Evolutionary conservation across 768 basidiomycete species (phyloP).

Genomic region (Heimioporus sp.): DNA sequence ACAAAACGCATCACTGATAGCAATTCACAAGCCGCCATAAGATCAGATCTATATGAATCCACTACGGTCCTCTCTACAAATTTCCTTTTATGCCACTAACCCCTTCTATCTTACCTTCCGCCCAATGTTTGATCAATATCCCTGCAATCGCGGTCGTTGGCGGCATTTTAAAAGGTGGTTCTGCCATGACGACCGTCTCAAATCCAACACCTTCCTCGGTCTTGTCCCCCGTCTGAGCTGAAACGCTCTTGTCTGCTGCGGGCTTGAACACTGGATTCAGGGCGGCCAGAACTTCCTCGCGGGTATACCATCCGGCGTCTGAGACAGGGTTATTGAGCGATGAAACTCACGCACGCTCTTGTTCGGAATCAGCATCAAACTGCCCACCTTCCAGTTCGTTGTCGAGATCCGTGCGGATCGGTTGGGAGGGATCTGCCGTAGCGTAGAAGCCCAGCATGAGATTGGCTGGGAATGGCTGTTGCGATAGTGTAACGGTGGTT

Average conservation of each 20-base stretch:
- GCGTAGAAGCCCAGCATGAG: slow-evolving; percentile 92
- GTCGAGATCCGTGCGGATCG: slow-evolving; percentile 83
- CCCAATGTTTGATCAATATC: slow-evolving; percentile 84
- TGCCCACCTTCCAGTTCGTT: slow-evolving; percentile 85
- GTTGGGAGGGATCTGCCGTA: slow-evolving; percentile 66
- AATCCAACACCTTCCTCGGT: slow-evolving; percentile 14
- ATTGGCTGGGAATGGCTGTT: slow-evolving; percentile 85
- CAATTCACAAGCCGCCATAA: not conserved
- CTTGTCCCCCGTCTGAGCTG: slow-evolving; percentile 22
- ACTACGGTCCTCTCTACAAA: slow-evolving; percentile 30
- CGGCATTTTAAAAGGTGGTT: slow-evolving; percentile 70
- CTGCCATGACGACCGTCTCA: slow-evolving; percentile 27
- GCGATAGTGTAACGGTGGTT: not conserved
- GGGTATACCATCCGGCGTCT: slow-evolving; percentile 91
- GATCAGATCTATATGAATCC: not conserved
- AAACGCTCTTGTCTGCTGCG: slow-evolving; percentile 25
- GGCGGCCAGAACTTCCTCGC: slow-evolving; percentile 64
- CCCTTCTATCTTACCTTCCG: slow-evolving; percentile 51
- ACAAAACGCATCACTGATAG: not conserved
- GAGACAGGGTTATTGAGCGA: slow-evolving; percentile 8
- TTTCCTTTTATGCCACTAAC: slow-evolving; percentile 42
- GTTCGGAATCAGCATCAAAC: not conserved
- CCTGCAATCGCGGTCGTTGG: slow-evolving; percentile 79
- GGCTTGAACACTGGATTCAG: slow-evolving; percentile 37
- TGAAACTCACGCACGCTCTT: not conserved